phyloP scores from a whole-genome alignment of 345 rosid species.

The Acer saccharum region DNA sequence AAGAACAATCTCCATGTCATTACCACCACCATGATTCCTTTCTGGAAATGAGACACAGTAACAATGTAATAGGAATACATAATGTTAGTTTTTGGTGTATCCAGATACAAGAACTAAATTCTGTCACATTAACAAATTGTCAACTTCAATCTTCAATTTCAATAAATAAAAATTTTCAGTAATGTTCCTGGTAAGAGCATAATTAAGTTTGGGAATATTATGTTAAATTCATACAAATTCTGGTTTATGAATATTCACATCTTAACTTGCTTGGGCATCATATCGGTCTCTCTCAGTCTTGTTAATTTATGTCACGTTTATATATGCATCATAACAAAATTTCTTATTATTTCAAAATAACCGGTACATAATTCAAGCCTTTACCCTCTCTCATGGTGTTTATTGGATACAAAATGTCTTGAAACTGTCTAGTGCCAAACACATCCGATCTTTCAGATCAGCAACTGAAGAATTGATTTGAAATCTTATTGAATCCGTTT shows the following conservation, averaged over 20 bases:
- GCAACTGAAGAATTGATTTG: neutral
- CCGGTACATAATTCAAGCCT: neutral
- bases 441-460: neutral
- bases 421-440: slow-evolving; percentile 1
- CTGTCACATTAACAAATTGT: neutral
- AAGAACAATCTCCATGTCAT: slow-evolving; percentile 5
- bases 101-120: neutral
- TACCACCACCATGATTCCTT: neutral
- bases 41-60: neutral
- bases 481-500: too few species aligned
- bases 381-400: neutral
- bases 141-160: neutral
- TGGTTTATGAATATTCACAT: too few species aligned
- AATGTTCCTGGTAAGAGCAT: neutral
- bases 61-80: neutral
- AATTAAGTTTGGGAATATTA: neutral
- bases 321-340: too few species aligned
- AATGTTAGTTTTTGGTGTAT: neutral
- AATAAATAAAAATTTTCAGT: neutral
- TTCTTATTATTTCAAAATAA: too few species aligned
- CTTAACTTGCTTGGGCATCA: too few species aligned
- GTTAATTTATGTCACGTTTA: too few species aligned
- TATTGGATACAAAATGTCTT: neutral
- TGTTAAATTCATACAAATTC: neutral
- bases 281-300: too few species aligned